phyloP scores from a whole-genome alignment of 2,329 filamentous ascomycete species.

The Botrytis byssoidea region DNA sequence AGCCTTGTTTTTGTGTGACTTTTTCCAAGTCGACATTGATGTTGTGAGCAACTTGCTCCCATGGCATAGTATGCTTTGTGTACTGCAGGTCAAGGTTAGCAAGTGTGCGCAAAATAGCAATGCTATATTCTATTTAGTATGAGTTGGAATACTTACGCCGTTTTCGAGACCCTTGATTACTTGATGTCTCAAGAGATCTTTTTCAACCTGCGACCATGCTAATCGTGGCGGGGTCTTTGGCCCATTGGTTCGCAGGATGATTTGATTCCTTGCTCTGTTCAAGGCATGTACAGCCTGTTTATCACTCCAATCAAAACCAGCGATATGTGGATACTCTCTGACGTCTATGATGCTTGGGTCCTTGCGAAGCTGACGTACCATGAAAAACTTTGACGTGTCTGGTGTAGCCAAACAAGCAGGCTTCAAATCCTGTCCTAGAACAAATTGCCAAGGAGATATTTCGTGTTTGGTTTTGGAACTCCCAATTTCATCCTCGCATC shows the following conservation, averaged over 20 bases:
- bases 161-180: background rate
- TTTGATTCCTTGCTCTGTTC: slow-evolving; percentile 21
- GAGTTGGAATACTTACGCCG: background rate
- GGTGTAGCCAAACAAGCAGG: slow-evolving; percentile 4
- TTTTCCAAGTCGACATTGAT: slow-evolving; percentile 4
- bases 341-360: slow-evolving; percentile 12
- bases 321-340: slow-evolving; percentile 18
- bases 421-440: slow-evolving; percentile 13
- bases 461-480: background rate
- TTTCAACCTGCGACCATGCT: slow-evolving; percentile 21
- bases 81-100: background rate
- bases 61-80: slow-evolving; percentile 6
- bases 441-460: slow-evolving; percentile 21
- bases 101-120: background rate
- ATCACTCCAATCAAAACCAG: slow-evolving; percentile 23
- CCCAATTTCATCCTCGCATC: background rate
- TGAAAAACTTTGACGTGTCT: slow-evolving; percentile 24
- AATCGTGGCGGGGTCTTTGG: background rate
- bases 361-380: slow-evolving; percentile 12
- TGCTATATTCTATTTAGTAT: too few species aligned
- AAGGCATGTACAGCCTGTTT: background rate
- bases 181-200: slow-evolving; percentile 12
- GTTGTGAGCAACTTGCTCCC: slow-evolving; percentile 17
- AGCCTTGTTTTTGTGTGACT: background rate
- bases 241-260: slow-evolving; percentile 1